Evolutionary conservation across 805 yeast genomes (phyloP), one percentile per base, ranked within the genome.

Genomic region (Saccharomycopsis babjevae): DNA sequence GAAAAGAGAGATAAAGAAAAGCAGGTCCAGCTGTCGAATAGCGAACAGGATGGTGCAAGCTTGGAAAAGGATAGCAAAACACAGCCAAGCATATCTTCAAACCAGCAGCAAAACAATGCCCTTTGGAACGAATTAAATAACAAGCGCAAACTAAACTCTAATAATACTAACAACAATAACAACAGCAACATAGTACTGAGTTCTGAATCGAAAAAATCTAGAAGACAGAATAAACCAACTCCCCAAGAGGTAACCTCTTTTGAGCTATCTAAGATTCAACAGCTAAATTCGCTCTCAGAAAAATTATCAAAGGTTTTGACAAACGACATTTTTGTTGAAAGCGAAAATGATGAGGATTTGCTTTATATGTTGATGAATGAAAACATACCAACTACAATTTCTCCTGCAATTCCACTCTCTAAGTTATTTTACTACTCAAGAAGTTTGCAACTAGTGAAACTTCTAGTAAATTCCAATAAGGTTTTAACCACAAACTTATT

Each of bases 401-500:
- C 84, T 0, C 82, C 81, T 56, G 78, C 83, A 3, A 73, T 83
- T 7, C 86, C 97, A 0, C 75, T 93, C 63, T 89, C 97, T 0
- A 97, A 94, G 68, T 73, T 93, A 36, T 89, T 88, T 68, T 91
- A 90, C 68, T 80, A 89, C 59, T 88, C 96, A 1, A 97, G 93
- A 69, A 87, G 97, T 0, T 76, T 91, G 54, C 98, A 97, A 0
- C 73, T 92, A 55, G 84, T 88, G 6, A 89, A 88, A 66, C 76
- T 93, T 22, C 75, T 94, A 36, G 90, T 96, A 0, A 81, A 91
- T 38, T 84, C 97, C 3, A 97, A 92, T 68, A 94, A 94, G 69
- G 85, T 88, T 0, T 76, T 93, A 43, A 83, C 91, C 38, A 88
- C 98, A 0, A 93, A 89, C 58, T 83, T 88, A 61, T 94, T 83